Evolutionary conservation across 352 stramenopile species (phyloP), one percentile per base, ranked within the genome.

Genomic region (Globisporangium lucens): DNA sequence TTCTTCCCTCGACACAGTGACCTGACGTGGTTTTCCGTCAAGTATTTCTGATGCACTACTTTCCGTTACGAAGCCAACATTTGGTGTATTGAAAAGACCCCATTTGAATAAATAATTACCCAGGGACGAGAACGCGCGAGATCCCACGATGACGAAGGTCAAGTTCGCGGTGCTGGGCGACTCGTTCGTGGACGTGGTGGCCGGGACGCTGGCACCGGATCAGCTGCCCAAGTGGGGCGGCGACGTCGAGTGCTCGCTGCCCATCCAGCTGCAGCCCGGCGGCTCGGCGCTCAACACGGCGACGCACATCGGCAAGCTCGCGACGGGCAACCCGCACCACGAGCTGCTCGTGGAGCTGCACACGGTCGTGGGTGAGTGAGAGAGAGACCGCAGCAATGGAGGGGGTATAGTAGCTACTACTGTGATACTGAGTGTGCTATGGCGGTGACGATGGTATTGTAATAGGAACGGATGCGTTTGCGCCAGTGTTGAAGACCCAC

Each of bases 231-330:
- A 82, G 51, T 95, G 85, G 88, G 88, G 88, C 27, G 77, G 83
- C 12, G 88, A 94, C 67, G 78, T 89, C 24, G 86, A 93, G 66
- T 89, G 83, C 72, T 76, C 70, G 49, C 77, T 67, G 13, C 77
- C 82, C 9, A 94, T 94, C 56, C 66, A 90, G 68, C 73, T 94
- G 66, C 87, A 93, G 67, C 85, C 88, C 0, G 86, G 88, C 24
- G 88, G 88, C 65, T 94, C 86, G 59, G 86, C 86, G 49, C 77
- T 93, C 66, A 95, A 95, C 76, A 95, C 88, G 24, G 86, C 86
- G 6, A 93, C 86, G 55, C 85, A 94, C 60, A 70, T 94, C 52
- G 82, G 82, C 49, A 91, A 79, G 58, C 73, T 95, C 59, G 73
- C 72, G 38, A 66, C 30, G 0, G 35, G 55, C 59, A 73, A 78